phyloP scores from a whole-genome alignment of 1,284 basidiomycete species.

The Austroboletus niveus region DNA sequence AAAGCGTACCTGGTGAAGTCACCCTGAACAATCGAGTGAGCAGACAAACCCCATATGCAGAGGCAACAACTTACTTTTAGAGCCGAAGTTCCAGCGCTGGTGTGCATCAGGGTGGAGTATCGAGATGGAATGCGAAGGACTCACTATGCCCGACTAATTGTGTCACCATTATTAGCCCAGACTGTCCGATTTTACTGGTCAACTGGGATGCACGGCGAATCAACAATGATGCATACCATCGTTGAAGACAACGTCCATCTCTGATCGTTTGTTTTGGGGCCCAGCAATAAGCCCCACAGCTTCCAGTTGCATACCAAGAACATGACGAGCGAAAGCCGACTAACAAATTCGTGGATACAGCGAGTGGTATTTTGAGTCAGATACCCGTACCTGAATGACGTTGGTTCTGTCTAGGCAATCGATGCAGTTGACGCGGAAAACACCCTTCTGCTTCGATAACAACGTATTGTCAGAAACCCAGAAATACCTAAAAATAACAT shows the following conservation, averaged over 20 bases:
- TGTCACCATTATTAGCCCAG: constrained; percentile 96
- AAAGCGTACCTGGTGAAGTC: constrained; percentile 78
- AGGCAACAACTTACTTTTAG: constrained; percentile 61
- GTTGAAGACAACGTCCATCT: constrained; percentile 82
- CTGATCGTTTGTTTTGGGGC: constrained; percentile 48
- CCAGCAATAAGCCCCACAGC: constrained; percentile 71
- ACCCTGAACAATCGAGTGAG: constrained; percentile 49
- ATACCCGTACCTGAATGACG: constrained; percentile 66
- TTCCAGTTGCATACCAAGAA: constrained; percentile 78
- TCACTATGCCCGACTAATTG: constrained; percentile 83
- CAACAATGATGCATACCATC: constrained; percentile 53
- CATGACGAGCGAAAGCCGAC: constrained; percentile 87
- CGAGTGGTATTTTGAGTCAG: not conserved
- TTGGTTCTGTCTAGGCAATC: constrained; percentile 93
- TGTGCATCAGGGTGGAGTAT: constrained; percentile 4
- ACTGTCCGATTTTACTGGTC: constrained; percentile 42
- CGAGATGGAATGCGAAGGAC: constrained; percentile 29
- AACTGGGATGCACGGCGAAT: not conserved
- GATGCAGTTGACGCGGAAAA: constrained; percentile 89
- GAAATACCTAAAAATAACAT: constrained; percentile 56
- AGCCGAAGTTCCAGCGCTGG: constrained; percentile 84
- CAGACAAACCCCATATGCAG: not conserved
- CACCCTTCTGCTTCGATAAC: constrained; percentile 80
- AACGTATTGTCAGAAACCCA: constrained; percentile 77
- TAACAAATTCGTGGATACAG: constrained; percentile 33